Base-by-base conservation (phyloP, 441 rosid species). In the Populus tomentosa region DNA sequence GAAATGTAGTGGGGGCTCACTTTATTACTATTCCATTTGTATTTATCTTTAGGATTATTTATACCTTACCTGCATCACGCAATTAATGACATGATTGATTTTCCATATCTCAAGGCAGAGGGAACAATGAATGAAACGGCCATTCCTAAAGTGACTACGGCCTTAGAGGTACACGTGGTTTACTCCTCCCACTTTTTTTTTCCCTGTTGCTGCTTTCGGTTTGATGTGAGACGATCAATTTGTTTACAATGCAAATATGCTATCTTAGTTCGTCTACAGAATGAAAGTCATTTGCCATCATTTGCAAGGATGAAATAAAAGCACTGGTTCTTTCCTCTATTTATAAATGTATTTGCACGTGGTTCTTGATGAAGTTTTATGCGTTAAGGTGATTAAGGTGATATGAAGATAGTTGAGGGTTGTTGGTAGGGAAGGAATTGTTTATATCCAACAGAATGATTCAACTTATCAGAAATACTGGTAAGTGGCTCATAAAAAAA, bases 101-200 rank as follows among this genome's bases (percentile, higher is more conserved):
- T 65, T 81, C 61, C 62, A 40, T 68, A 62, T 78, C 20, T 84
- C 85, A 80, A 96, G 97, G 98, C 98, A 42, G 98, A 96, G 82
- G 99, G 99, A 77, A 77, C 85, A n/a, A 86, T 96, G 90, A 94
- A 74, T 67, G 99, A 92, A 86, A 35, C 89, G 30, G 89, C 87
- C 67, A 85, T 92, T 82, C 92, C 95, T 68, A 82, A 79, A 20
- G 93, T 91, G 69, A 86, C 90, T 16, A 80, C 74, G 77, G 98
- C 94, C 65, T 88, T 96, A 71, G 89, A 96, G 97, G 99, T 96
- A 82, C 30, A 23, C 18, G 32, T 33, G 10, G 64, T 78, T 73
- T 42, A 2, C 59, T 38, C 40, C 30, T 56, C 2, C 32, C 26
- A 38, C 16, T 30, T 73, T 21, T 53, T 62, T 46, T 46, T 13